Evolutionary conservation across 192 early-diverging fungal genomes (phyloP), one percentile per base, ranked within the genome.

Genomic region (Entophlyctis helioformis): DNA sequence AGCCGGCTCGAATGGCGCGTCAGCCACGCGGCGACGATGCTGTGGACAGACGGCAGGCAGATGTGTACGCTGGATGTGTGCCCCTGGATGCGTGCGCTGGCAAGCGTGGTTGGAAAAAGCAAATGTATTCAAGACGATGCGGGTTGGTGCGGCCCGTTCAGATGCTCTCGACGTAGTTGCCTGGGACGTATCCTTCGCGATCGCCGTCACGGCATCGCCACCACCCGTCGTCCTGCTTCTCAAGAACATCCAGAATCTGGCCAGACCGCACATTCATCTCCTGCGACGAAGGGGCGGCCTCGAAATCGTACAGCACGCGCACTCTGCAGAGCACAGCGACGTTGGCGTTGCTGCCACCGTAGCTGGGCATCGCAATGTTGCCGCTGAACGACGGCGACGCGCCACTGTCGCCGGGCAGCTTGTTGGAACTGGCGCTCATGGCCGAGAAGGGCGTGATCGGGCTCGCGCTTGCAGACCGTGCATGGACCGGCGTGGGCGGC

Each of bases 211-310:
- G n/a, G 16, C 37, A 21, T 3, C 16, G 37, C 37, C 37, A 39
- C 21, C 37, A 39, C n/a, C 64, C 64, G 42, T 67, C 64, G 21
- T 67, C 64, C 53, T 59, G 64, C 36, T 61, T 56, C 44, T 67
- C 64, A 18, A 67, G 23, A 1, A 67, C 47, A 22, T 67, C 59
- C 13, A 67, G n/a, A 28, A 23, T 44, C 36, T 67, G 59, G 4
- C 59, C 64, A 6, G 51, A 44, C 13, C 11, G 29, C 5, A 60
- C 58, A 9, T 43, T 46, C 27, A 67, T 33, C 42, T 63, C 60
- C 10, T 53, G 31, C 25, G 35, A 35, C n/a, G 41, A 53, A 2
- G 61, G 55, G 3, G 45, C 50, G 8, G 51, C 64, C 33, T 57
- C 52, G 43, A 58, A 67, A 45, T 67, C 59, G 48, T 62, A 67